Conservation (phyloP, 2,329 filamentous ascomycete species). For the Penicillium italicum region DNA sequence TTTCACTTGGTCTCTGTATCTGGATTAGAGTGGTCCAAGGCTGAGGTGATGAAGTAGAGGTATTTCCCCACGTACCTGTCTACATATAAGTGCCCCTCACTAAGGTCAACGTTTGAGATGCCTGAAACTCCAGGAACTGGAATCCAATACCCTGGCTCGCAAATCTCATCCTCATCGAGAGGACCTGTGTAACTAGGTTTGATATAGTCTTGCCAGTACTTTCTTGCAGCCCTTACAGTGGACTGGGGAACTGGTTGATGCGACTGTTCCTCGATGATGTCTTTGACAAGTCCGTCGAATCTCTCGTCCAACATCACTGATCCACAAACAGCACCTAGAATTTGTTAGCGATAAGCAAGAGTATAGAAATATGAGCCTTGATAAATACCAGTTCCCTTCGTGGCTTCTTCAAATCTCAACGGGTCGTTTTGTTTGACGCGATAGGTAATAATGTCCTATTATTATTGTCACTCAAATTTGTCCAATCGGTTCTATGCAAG, state of each 20-base stretch:
- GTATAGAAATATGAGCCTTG: fast-evolving
- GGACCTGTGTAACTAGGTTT: conserved; percentile 26
- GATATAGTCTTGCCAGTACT: conserved; percentile 31
- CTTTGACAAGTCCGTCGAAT: conserved; percentile 26
- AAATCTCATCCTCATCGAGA: conserved; percentile 22
- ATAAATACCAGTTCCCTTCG: conserved; percentile 26
- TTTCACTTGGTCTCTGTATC: conserved; percentile 19
- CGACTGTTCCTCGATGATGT: conserved; percentile 24
- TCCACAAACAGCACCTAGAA: conserved; percentile 30
- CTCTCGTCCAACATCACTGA: conserved; percentile 30
- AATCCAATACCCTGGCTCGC: conserved; percentile 19
- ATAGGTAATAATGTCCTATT: conserved; percentile 35
- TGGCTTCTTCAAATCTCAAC: conserved; percentile 26
- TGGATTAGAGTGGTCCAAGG: neutral
- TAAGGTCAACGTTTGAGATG: conserved; percentile 18
- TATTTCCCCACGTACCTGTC: conserved; percentile 13
- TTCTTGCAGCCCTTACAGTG: conserved; percentile 25
- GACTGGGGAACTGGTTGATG: conserved; percentile 27
- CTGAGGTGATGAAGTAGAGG: neutral
- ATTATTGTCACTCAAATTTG: neutral
- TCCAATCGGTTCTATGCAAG: neutral
- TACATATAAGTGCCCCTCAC: conserved; percentile 18
- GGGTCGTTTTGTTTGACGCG: conserved; percentile 23
- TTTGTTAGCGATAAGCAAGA: neutral
- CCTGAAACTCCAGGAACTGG: conserved; percentile 26